Percentiles rank a stretch among this genome's conserved stretches.
These are phyloP conservation scores for Quercus bicolor DNA, from an alignment of 306 rosid species.

Conservation along the genomic window DNA sequence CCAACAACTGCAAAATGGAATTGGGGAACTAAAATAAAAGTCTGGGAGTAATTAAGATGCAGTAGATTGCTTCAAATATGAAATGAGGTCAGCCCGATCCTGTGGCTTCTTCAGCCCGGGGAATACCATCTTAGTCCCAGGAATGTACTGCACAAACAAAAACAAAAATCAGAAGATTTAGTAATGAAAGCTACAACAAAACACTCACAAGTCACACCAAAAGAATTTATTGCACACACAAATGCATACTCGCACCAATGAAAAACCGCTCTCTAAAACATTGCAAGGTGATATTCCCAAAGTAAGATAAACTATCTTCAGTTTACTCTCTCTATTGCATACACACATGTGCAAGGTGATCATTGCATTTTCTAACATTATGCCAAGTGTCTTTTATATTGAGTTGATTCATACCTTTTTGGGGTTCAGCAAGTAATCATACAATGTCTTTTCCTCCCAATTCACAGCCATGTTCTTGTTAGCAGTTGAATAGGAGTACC, in stretches of 20 bases:
- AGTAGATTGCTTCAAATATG: slow-evolving; percentile 83
- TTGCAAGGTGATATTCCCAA: too few relatives aligned
- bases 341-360: not conserved
- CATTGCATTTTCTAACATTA: not conserved
- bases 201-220: too few relatives aligned
- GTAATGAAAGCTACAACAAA: not conserved
- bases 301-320: too few relatives aligned
- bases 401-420: slow-evolving; percentile 55
- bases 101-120: slow-evolving; percentile 97
- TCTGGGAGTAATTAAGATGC: slow-evolving; percentile 34
- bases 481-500: slow-evolving; percentile 85
- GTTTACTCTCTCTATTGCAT: not conserved
- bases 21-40: slow-evolving; percentile 10
- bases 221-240: not conserved
- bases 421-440: slow-evolving; percentile 88
- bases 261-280: too few relatives aligned
- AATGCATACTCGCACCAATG: too few relatives aligned
- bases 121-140: slow-evolving; percentile 98
- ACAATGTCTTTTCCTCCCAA: slow-evolving; percentile 88
- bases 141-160: slow-evolving; percentile 67
- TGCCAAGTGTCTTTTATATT: not conserved
- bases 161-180: not conserved
- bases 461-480: slow-evolving; percentile 89
- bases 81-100: slow-evolving; percentile 89
- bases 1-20: slow-evolving; percentile 41